A percentile compares a stretch with the other conserved stretches of the same genome.
Evolutionary conservation across 768 basidiomycete species (phyloP).

Genomic region (Collybia mongolica): DNA sequence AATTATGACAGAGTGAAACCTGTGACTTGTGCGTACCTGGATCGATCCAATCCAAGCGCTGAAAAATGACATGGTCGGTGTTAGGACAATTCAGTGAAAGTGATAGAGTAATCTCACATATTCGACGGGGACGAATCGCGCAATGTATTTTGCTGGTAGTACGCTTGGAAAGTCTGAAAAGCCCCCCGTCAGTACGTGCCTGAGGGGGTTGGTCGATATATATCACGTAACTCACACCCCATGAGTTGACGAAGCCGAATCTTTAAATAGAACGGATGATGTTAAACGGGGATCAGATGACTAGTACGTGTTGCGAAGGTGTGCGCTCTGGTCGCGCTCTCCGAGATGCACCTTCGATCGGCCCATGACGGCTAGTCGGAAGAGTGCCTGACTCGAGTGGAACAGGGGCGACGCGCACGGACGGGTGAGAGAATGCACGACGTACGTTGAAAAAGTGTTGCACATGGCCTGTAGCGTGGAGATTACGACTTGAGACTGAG

Average conservation of each 20-base stretch:
- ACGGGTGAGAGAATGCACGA: slow-evolving; percentile 2
- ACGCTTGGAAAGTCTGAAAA: slow-evolving; percentile 66
- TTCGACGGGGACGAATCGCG: slow-evolving; percentile 50
- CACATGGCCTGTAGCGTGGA: slow-evolving; percentile 38
- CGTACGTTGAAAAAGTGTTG: slow-evolving; percentile 45
- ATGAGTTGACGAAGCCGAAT: slow-evolving; percentile 72
- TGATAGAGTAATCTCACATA: slow-evolving; percentile 55
- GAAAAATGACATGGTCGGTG: not conserved
- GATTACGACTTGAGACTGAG: not conserved
- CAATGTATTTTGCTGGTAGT: slow-evolving; percentile 59
- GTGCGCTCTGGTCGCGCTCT: not conserved
- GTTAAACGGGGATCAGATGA: not conserved
- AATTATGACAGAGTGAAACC: not conserved
- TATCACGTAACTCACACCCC: slow-evolving; percentile 53
- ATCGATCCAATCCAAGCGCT: slow-evolving; percentile 83
- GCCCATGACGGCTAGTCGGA: not conserved
- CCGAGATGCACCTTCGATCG: too few relatives aligned
- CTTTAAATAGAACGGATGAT: slow-evolving; percentile 20
- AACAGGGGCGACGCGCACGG: not conserved
- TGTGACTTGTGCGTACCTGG: slow-evolving; percentile 41
- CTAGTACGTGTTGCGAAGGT: not conserved
- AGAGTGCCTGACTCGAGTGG: not conserved
- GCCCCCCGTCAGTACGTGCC: not conserved
- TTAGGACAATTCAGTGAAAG: not conserved
- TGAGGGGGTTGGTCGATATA: not conserved